Evolutionary conservation across 2,329 filamentous ascomycete species (phyloP).

Genomic region (Anisogramma anomala): DNA sequence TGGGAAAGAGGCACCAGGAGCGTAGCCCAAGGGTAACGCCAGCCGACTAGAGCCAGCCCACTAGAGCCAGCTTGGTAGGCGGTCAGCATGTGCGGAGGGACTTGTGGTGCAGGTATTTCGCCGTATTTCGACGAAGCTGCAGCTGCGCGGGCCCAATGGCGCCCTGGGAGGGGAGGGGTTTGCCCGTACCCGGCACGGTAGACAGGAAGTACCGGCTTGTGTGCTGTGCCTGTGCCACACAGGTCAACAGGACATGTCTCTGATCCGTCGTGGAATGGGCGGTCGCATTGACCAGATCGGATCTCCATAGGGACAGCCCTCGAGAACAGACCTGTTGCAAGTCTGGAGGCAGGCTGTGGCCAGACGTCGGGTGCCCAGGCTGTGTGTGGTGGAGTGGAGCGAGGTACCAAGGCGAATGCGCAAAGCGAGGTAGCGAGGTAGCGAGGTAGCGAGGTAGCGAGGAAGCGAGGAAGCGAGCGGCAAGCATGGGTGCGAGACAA

Average conservation of each 20-base stretch:
- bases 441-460: not conserved
- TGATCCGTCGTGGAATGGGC: not conserved
- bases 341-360: too few species aligned
- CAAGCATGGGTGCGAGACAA: conserved; percentile 15
- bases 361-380: not conserved
- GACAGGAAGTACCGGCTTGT: conserved; percentile 1
- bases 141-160: not conserved
- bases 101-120: not conserved
- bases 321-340: not conserved
- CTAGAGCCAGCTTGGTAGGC: conserved; percentile 13
- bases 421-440: conserved; percentile 1
- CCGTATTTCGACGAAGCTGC: not conserved
- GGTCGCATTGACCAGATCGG: not conserved
- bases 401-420: conserved; percentile 11
- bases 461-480: not conserved
- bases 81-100: conserved; percentile 4
- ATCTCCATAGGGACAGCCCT: not conserved
- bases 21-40: conserved; percentile 3
- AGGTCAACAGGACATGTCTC: not conserved
- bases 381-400: not conserved
- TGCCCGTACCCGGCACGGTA: not conserved
- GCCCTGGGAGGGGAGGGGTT: not conserved
- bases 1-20: conserved; percentile 5
- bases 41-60: conserved; percentile 9
- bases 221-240: not conserved